Percentiles rank a stretch among this genome's conserved stretches.
phyloP scores from a whole-genome alignment of 441 rosid genomes.

The Euphorbia celastroides region DNA sequence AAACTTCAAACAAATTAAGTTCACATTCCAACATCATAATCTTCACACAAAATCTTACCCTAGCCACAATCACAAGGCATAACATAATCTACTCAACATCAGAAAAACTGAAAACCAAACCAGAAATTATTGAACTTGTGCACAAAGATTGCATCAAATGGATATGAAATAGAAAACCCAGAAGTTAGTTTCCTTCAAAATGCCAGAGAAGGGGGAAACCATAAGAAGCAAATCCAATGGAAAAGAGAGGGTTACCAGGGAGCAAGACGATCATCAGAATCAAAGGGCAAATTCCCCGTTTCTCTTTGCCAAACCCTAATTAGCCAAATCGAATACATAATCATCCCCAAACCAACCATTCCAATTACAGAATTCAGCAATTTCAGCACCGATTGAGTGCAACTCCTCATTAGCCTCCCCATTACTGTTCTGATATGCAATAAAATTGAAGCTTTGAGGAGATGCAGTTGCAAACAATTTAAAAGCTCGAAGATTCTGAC shows the following conservation, averaged over 20 bases:
- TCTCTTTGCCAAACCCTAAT: slow-evolving; percentile 66
- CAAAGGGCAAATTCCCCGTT: slow-evolving; percentile 44
- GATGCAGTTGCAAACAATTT: background rate
- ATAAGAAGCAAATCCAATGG: background rate
- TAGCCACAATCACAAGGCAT: slow-evolving; percentile 15
- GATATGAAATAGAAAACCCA: background rate
- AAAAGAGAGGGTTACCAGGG: slow-evolving; percentile 46
- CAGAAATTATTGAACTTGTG: no score
- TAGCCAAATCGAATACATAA: slow-evolving; percentile 66
- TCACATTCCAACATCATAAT: background rate
- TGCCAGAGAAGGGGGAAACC: background rate
- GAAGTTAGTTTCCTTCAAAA: background rate
- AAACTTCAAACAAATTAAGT: background rate
- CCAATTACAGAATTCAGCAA: slow-evolving; percentile 65
- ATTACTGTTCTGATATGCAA: slow-evolving; percentile 17
- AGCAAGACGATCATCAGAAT: slow-evolving; percentile 30
- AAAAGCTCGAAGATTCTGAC: slow-evolving; percentile 8
- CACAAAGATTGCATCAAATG: no score
- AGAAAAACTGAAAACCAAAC: no score
- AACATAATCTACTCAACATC: no score
- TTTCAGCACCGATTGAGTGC: slow-evolving; percentile 70
- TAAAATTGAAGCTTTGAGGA: background rate
- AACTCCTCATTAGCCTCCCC: slow-evolving; percentile 59
- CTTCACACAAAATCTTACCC: background rate
- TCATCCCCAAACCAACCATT: slow-evolving; percentile 73